A percentile compares a stretch with the other conserved stretches of the same genome.
Evolutionary conservation across 202 grass and related monocot genomes (phyloP).

Genomic region (Cymbopogon flexuosus): DNA sequence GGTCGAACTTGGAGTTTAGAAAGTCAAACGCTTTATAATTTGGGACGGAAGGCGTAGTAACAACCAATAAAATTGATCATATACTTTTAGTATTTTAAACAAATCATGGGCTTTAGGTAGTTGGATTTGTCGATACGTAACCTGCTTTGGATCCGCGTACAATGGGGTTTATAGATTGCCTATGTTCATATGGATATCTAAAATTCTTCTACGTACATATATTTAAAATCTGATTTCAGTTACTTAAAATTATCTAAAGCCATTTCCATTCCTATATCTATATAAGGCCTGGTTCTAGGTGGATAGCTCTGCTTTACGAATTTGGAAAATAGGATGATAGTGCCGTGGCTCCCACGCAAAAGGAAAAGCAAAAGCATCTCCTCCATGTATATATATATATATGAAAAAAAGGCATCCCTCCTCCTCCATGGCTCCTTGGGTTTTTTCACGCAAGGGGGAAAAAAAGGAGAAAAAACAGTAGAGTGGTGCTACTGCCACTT

Average conservation of each 20-base stretch:
- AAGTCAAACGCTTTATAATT: too few relatives aligned
- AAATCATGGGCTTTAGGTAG: neutral
- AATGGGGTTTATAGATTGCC: neutral
- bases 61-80: neutral
- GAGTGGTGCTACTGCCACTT: too few relatives aligned
- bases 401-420: too few relatives aligned
- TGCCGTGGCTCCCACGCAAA: neutral
- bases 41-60: neutral
- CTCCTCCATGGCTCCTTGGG: too few relatives aligned
- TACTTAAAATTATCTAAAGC: neutral
- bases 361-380: neutral
- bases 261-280: neutral
- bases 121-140: neutral
- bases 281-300: neutral
- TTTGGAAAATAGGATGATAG: neutral
- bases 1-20: too few relatives aligned
- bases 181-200: neutral
- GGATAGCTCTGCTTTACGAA: neutral
- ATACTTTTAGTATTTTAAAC: neutral
- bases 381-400: too few relatives aligned
- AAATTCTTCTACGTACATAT: neutral
- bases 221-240: neutral
- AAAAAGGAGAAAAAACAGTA: neutral
- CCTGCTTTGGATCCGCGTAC: neutral
- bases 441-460: neutral